Evolutionary conservation across 371 early-diverging fungal species (phyloP), one percentile per base, ranked within the genome.

Genomic region (Mortierella sp.): DNA sequence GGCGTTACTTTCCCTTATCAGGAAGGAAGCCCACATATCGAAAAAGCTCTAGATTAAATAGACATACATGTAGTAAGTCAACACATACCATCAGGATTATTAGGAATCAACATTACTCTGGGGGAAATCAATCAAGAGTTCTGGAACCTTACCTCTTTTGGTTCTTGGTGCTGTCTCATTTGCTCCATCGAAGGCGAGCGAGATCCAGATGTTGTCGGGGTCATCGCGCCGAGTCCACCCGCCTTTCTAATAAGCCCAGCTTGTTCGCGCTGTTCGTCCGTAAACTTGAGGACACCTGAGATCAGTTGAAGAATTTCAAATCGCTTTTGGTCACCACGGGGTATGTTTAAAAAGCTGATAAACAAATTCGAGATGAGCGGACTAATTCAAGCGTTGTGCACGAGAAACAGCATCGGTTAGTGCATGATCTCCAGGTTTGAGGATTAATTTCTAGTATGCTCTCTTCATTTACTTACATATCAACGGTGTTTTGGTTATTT

Each of bases 261-360:
- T 70, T 92, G 91, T 70, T 92, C 91, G 69, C 94, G 94, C 82
- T 97, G 96, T 76, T 96, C 95, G 58, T 96, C 96, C 11, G 87
- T 88, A 65, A 96, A 89, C 84, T 95, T 92, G 60, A 97, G 84
- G 21, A 97, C 94, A 67, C 90, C 93, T n/a, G 95, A 90, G 83
- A 97, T 96, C 58, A 97, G 90, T 45, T 90, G 91, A 63, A 97
- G 83, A 58, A 96, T 94, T 80, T 97, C 97, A 76, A 88, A 97
- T 41, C 96, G 89, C 78, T 95, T 96, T 57, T 92, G 88, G 78
- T 96, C 97, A 28, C 96, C 96, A 36, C 96, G 89, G 41, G 94
- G 95, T 45, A 95, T 90, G 65, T 91, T 85, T 67, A 96, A 84
- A 79, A 96, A 97, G 0, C 94, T 92, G 63, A 96, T 92, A 38